Evolutionary conservation across 148 eudicot species (phyloP), one percentile per base, ranked within the genome.

Genomic region (Arbutus unedo): DNA sequence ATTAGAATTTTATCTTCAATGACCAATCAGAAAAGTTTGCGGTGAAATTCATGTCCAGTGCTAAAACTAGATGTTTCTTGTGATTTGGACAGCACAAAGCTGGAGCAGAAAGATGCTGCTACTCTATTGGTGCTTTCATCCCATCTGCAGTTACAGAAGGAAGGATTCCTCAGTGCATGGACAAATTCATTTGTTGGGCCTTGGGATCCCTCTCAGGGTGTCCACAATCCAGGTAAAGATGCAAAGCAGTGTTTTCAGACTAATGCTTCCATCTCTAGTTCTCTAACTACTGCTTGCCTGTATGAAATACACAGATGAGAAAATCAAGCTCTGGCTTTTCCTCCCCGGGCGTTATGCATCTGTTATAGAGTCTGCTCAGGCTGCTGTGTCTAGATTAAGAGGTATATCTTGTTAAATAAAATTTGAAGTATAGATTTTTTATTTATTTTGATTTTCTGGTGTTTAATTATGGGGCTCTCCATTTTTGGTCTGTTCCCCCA

Each of bases 141-240:
- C 19, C 98, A 96, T 90, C 79, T 94, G 60, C 93, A 91, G 84
- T 87, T 96, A 79, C 98, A 91, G 83, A 96, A 94, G 88, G 97
- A 93, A 76, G 98, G 97, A 67, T 91, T 92, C 81, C 93, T 96
- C 49, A 96, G 94, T 85, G 78, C 98, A 70, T 96, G 98, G 98
- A 91, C 98, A 4, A 96, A 93, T 86, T 94, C 92, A 54, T 94
- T 96, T 90, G 98, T 96, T 56, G 98, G 98, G 45, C 98, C 98
- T 44, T 96, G 98, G 98, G 98, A 96, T 84, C 98, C 98, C 79
- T 96, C 98, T 73, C 98, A 96, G 90, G 98, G 98, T 41, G 68
- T 89, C 57, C 98, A 96, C 84, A 96, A 96, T 85, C 98, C 98
- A 74, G 98, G 98, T 96, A 88, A 81, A 76, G 51, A 60, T 54